Evolutionary conservation across 2,329 filamentous ascomycete genomes (phyloP), one percentile per base, ranked within the genome.

Genomic region (Paradendryphiella salina): DNA sequence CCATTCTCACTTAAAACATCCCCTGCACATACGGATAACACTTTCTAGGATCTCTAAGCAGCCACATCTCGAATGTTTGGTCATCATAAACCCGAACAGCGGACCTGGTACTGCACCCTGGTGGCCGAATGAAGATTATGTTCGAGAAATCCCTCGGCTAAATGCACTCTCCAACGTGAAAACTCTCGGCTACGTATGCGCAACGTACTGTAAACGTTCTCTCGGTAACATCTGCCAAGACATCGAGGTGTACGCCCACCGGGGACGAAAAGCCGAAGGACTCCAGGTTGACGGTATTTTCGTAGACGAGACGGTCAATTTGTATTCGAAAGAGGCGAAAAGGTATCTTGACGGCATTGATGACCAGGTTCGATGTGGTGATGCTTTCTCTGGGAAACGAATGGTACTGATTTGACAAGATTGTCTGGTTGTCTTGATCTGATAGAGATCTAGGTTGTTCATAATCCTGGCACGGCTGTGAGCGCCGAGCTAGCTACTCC

Each of bases 121-220:
- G 60, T 64, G 77, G 60, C 77, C 77, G 1, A 78, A 79, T 63
- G 67, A 61, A 26, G 78, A 79, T 58, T 80, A 79, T 56, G 69
- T 73, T 3, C 70, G 71, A 4, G 76, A 78, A 46, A 71, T 79
- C 20, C 69, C 73, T 13, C 69, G 63, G 35, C 65, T 80, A 28
- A 71, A 70, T 37, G 62, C 67, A 9, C 66, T 72, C 41, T 58
- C 74, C 41, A 82, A 83, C 61, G 77, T 78, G 14, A 70, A 72
- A 4, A 72, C 78, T 4, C 60, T 82, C n/a, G 78, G 76, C 0
- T 81, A 81, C 60, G 78, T 83, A 51, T 65, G 76, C 5, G 77
- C 76, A 9, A 77, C 75, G 6, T 83, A 82, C 57, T 73, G 73
- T n/a, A 67, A 56, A 42, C 54, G 65, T 14, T 28, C 54, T 3